Base-by-base conservation (phyloP, 164 flowering plant genomes). In the Cinnamomum micranthum region DNA sequence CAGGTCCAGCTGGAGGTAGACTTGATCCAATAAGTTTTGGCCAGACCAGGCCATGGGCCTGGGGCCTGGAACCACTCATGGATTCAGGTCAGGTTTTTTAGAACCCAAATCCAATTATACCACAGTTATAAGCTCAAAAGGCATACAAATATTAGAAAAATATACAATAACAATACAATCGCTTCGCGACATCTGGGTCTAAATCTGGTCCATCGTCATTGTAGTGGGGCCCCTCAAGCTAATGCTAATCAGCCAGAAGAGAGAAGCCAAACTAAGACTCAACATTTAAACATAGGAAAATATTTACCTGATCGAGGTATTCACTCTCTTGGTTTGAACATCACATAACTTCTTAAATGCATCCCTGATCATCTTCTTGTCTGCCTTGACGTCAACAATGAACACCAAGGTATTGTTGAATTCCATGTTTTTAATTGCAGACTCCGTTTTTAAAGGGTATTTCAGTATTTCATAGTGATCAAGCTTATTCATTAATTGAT, bases 361-460 rank as follows among this genome's bases (percentile, higher is more conserved):
- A 78, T 74, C 87, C 77, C 87, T 88, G 68, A 88, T 88, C 86
- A 85, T 88, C 77, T 86, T 89, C 88, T 89, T 89, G 80, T 88
- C 86, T 33, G 93, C 88, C 27, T 88, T 87, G 59, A 89, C 80
- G 81, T 89, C 93, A 78, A 89, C 93, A 80, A 89, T 87, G 83
- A 89, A 89, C 50, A 89, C 91, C 71, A 89, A 73, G 19, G 93
- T 89, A 74, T 89, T 89, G 81, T 89, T 89, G 78, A 88, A 91
- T 78, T 88, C 93, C 59, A 89, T 89, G 82, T 89, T 88, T 83
- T 89, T 89, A 91, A 88, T 89, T 35, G 93, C 91, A 70, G 91
- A 87, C 75, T 89, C 91, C 6, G 91, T 89, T 1, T 88, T 88
- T 9, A 88, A 79, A 0, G 94, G 92, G 72, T 81, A 86, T 60